Evolutionary conservation across 78 protist genomes (phyloP).

Genomic region (Polysphondylium violaceum): DNA sequence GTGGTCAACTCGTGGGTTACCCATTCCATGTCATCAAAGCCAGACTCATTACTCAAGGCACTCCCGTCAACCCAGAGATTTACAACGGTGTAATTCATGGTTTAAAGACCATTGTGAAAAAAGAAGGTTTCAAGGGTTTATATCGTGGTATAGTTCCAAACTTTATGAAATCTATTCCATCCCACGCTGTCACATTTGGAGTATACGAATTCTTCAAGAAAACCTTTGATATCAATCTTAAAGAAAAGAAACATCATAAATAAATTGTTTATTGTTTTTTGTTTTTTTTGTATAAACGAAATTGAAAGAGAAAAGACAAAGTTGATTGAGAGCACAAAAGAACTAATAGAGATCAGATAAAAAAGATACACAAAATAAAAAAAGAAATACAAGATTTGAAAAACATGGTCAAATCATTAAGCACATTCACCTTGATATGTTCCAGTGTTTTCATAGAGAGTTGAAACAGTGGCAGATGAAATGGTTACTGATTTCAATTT

Average conservation of each 20-base stretch:
- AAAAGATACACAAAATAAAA: no score
- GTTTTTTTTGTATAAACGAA: no score
- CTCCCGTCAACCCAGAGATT: conserved; percentile 39
- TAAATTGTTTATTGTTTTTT: no score
- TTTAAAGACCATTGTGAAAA: conserved; percentile 11
- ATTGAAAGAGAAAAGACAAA: no score
- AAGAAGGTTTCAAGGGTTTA: conserved; percentile 69
- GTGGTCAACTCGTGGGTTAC: conserved; percentile 46
- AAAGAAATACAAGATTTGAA: no score
- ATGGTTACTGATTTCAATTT: no score
- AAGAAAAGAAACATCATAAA: conserved; percentile 52
- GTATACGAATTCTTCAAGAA: conserved; percentile 50
- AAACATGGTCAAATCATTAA: no score
- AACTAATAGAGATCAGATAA: no score
- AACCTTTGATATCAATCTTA: conserved; percentile 20
- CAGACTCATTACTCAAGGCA: conserved; percentile 64
- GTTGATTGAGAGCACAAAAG: no score
- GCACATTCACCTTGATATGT: no score
- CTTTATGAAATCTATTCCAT: conserved; percentile 69
- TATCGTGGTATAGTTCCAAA: conserved; percentile 77
- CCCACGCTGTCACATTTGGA: conserved; percentile 61
- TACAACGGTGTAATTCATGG: conserved; percentile 62
- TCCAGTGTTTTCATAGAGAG: no score
- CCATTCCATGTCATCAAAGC: conserved; percentile 81
- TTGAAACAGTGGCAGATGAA: no score